These are phyloP conservation scores for Biscogniauxia sp. DNA, from an alignment of 2,329 filamentous ascomycete species.

Conservation along the genomic window DNA sequence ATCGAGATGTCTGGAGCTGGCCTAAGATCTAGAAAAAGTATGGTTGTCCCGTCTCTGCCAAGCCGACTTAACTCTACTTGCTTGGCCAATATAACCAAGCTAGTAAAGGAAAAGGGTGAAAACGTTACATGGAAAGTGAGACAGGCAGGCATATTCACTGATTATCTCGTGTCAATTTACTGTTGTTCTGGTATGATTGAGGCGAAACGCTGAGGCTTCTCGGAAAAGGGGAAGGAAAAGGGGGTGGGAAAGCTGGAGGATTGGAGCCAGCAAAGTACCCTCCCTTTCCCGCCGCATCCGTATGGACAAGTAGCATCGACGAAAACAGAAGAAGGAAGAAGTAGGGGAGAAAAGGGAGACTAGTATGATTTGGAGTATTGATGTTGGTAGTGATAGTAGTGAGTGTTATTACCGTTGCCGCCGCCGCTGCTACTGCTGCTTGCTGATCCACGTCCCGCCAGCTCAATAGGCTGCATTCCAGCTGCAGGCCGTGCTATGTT, in stretches of 20 bases:
- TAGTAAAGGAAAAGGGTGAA: background rate
- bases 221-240: slow-evolving; percentile 1
- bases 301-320: background rate
- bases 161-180: too few relatives aligned
- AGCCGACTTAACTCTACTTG: background rate
- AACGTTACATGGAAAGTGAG: too few relatives aligned
- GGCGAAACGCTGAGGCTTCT: background rate
- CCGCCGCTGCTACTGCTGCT: too few relatives aligned
- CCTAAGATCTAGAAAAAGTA: slow-evolving; percentile 25
- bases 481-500: background rate
- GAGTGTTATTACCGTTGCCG: background rate
- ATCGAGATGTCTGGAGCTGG: slow-evolving; percentile 56
- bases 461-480: background rate
- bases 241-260: background rate
- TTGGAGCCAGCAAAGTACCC: background rate
- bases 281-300: background rate
- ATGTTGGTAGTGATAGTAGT: background rate
- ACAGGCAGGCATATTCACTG: too few relatives aligned
- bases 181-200: background rate
- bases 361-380: background rate
- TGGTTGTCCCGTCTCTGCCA: background rate
- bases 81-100: background rate
- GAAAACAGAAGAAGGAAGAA: slow-evolving; percentile 1
- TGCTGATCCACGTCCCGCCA: background rate
- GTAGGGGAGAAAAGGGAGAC: background rate